A percentile compares a stretch with the other conserved stretches of the same genome.
phyloP scores from a whole-genome alignment of 2,329 filamentous ascomycete genomes.

The Calcarisporium arbuscula region DNA sequence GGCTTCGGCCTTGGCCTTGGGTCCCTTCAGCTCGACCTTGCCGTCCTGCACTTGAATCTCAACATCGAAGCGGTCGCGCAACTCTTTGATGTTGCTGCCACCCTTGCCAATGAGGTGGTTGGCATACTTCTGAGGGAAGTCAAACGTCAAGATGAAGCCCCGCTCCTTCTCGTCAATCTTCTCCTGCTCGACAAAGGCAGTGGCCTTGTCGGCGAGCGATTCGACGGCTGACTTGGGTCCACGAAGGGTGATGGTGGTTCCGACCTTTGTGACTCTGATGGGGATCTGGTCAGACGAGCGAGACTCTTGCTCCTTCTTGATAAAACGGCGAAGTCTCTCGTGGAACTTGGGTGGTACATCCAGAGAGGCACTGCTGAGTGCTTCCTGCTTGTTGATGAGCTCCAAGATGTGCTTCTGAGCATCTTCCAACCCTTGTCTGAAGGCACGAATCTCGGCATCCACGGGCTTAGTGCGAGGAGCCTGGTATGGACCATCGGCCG shows the following conservation, averaged over 20 bases:
- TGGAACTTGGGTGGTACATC: constrained; percentile 60
- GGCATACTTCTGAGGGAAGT: constrained; percentile 91
- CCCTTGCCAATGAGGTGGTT: constrained; percentile 73
- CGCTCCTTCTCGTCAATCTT: constrained; percentile 91
- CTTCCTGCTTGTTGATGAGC: constrained; percentile 53
- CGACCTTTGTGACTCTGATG: constrained; percentile 51
- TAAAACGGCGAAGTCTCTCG: constrained; percentile 56
- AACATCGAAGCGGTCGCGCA: constrained; percentile 61
- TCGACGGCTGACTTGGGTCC: constrained; percentile 70
- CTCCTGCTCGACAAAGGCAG: constrained; percentile 77
- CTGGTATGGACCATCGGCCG: constrained; percentile 40
- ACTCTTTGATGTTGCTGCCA: constrained; percentile 59
- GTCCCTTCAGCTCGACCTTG: constrained; percentile 91
- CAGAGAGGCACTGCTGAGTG: constrained; percentile 41
- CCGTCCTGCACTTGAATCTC: constrained; percentile 88
- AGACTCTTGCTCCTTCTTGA: constrained; percentile 57
- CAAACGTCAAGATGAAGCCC: constrained; percentile 77
- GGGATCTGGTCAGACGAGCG: constrained; percentile 53
- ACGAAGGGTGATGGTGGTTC: constrained; percentile 63
- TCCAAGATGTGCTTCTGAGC: constrained; percentile 52
- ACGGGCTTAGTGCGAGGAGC: constrained; percentile 48
- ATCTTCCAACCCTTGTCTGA: constrained; percentile 49
- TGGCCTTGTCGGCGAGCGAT: constrained; percentile 64
- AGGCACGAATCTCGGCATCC: constrained; percentile 42
- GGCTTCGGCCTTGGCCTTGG: constrained; percentile 86